Evolutionary conservation across 768 basidiomycete species (phyloP), one percentile per base, ranked within the genome.

Genomic region (Amanita thiersii): DNA sequence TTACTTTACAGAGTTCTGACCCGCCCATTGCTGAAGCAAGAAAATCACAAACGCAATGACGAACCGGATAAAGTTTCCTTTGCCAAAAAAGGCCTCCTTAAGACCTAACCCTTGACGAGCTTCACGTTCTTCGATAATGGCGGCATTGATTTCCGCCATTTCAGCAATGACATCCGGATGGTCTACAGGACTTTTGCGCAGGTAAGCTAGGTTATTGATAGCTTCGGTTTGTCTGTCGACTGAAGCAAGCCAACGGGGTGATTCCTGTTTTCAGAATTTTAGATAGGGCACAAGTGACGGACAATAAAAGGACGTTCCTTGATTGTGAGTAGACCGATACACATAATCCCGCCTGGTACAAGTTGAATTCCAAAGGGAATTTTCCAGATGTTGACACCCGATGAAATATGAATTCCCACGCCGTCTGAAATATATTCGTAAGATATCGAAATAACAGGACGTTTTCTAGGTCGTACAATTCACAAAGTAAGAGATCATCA

Each of bases 401-500:
- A 53, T 2, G 56, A 40, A 49, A 79, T 62, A 50, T 82, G 73
- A 26, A 75, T 49, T 19, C 72, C 67, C 36, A 84, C 70, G 5
- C 81, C 84, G 34, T 69, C 83, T 85, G 43, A 6, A 28, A 34
- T 29, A 8, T 25, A 25, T 7, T 6, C 46, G 47, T 7, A 49
- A 28, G 15, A 4, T 23, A 10, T 46, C 43, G 21, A 50, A 44
- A 23, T 15, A 11, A 25, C 19, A 5, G 2, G 11, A 32, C 6
- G 11, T 7, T 18, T 14, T 10, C 14, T n/a, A 10, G 21, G n/a
- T 64, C 81, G 38, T 44, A 86, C 83, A 73, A 52, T 88, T 86
- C 50, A 86, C 69, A 57, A 85, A 87, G 59, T 87, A 88, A 0
- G 81, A 85, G 44, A 91, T 66, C 79, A 89, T 88, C 47, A 87